phyloP scores from a whole-genome alignment of 2,329 filamentous ascomycete genomes.

The Exophiala calicioides region DNA sequence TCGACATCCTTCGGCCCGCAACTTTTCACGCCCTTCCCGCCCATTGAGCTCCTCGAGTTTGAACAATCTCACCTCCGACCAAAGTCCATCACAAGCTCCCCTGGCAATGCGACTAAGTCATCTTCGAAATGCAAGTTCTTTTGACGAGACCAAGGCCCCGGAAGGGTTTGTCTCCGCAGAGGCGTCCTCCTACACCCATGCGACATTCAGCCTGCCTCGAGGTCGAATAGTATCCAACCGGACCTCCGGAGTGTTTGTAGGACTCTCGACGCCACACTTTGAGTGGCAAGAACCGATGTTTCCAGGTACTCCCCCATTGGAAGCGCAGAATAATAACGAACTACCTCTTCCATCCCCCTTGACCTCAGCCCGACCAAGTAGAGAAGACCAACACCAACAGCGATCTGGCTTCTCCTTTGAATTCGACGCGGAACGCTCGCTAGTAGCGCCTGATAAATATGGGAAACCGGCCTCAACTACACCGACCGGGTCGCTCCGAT shows the following conservation, averaged over 20 bases:
- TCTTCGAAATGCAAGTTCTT: constrained; percentile 24
- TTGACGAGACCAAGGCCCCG: constrained; percentile 27
- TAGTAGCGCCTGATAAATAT: constrained; percentile 6
- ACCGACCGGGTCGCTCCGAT: constrained; percentile 18
- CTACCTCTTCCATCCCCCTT: constrained; percentile 19
- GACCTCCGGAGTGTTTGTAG: constrained; percentile 61
- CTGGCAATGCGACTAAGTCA: constrained; percentile 19
- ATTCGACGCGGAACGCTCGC: constrained; percentile 17
- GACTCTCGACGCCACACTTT: constrained; percentile 57
- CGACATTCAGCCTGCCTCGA: constrained; percentile 79
- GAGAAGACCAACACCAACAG: constrained; percentile 19
- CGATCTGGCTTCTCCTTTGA: constrained; percentile 27
- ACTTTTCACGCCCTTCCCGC: constrained; percentile 92
- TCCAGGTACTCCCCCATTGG: constrained; percentile 40
- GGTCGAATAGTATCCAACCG: constrained; percentile 73
- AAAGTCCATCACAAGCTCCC: constrained; percentile 24
- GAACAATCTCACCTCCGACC: constrained; percentile 23
- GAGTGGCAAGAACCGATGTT: constrained; percentile 64
- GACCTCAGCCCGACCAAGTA: constrained; percentile 21
- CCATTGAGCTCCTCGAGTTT: constrained; percentile 70
- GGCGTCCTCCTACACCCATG: constrained; percentile 78
- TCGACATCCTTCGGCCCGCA: constrained; percentile 50
- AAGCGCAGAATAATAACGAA: constrained; percentile 20
- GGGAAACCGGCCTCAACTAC: constrained; percentile 18
- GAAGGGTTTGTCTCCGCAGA: constrained; percentile 25